Conservation (phyloP, 257 asterid genomes). For the Primulina huaijiensis region DNA sequence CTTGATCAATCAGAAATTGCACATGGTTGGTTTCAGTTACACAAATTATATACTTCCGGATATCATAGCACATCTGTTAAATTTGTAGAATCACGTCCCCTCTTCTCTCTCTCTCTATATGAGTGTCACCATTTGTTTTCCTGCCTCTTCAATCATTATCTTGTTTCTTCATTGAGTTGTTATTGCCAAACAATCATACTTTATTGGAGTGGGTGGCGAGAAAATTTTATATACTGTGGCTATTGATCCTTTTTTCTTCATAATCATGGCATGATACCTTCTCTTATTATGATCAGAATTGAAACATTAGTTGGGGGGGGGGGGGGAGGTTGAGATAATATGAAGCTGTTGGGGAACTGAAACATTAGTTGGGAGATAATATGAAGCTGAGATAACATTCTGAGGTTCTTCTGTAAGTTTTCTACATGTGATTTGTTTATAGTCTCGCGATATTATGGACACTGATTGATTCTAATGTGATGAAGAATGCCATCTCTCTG, state of each 20-base stretch:
- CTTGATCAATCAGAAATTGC: constrained; percentile 82
- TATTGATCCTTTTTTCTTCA: constrained; percentile 6
- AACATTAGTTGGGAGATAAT: background rate
- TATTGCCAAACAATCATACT: background rate
- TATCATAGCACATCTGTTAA: background rate
- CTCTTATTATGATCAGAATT: background rate
- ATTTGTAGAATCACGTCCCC: background rate
- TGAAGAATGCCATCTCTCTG: background rate
- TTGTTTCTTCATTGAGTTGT: background rate
- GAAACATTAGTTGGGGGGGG: background rate
- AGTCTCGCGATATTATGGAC: background rate
- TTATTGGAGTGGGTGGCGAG: background rate
- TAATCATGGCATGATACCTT: background rate
- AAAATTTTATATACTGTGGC: background rate
- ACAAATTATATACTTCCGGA: constrained; percentile 12
- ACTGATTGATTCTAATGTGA: background rate
- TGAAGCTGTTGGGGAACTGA: constrained; percentile 1
- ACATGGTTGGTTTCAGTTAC: constrained; percentile 60
- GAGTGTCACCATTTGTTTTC: background rate
- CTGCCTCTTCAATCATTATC: background rate
- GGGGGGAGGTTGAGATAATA: constrained; percentile 7
- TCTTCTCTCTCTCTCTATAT: background rate
- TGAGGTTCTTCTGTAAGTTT: constrained; percentile 3
- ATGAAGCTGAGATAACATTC: background rate
- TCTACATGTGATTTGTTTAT: constrained; percentile 8